These are phyloP conservation scores for Coffea humblotiana DNA, from an alignment of 305 asterid genomes.

Conservation along the genomic window DNA sequence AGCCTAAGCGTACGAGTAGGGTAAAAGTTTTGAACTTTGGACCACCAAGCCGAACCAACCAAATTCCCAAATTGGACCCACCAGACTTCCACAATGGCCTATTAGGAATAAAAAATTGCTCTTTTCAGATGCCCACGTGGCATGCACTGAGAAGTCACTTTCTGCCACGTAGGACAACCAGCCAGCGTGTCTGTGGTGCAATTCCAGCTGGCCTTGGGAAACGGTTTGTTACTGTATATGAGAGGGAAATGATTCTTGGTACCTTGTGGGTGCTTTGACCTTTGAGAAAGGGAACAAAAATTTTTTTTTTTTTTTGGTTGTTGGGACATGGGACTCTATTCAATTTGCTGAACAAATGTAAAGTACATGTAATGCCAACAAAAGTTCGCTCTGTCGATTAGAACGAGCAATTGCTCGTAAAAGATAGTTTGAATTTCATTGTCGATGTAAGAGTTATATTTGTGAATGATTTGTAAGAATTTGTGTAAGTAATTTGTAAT, in stretches of 20 bases:
- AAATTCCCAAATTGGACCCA: neutral
- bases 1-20: neutral
- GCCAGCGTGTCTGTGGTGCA: conserved; percentile 38
- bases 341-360: too few relatives aligned
- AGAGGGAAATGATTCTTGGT: neutral
- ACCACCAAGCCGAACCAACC: neutral
- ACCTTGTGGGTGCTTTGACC: too few relatives aligned
- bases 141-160: conserved; percentile 34
- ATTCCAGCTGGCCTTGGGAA: conserved; percentile 40
- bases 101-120: conserved; percentile 1
- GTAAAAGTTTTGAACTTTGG: neutral
- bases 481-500: too few relatives aligned
- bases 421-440: too few relatives aligned
- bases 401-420: too few relatives aligned
- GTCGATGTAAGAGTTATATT: too few relatives aligned
- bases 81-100: neutral
- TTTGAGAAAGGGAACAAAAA: neutral
- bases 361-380: too few relatives aligned
- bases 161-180: conserved; percentile 49
- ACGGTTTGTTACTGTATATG: neutral
- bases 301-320: neutral
- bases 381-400: too few relatives aligned
- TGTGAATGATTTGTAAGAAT: too few relatives aligned
- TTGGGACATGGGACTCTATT: neutral
- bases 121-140: conserved; percentile 34